Evolutionary conservation across 2,329 filamentous ascomycete genomes (phyloP).

Genomic region (Colletotrichum sp.): DNA sequence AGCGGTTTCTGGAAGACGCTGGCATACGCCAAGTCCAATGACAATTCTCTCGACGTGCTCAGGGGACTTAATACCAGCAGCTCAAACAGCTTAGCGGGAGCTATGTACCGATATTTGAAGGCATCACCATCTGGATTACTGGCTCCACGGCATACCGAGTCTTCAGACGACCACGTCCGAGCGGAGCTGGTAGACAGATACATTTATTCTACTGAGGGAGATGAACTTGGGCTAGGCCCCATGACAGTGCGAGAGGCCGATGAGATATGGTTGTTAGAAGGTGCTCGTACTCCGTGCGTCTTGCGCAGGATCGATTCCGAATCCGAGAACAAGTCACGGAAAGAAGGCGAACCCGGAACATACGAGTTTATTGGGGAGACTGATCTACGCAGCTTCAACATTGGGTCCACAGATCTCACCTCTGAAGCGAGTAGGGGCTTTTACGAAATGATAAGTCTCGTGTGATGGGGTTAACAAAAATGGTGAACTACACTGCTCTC

Average conservation of each 20-base stretch:
- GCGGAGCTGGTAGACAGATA: neutral
- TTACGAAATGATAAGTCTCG: neutral
- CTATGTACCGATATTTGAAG: too few relatives aligned
- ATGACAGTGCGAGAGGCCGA: neutral
- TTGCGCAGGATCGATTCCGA: neutral
- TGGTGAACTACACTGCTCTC: neutral
- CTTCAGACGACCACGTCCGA: neutral
- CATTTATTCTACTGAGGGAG: neutral
- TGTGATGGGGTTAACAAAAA: neutral
- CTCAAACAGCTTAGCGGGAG: too few relatives aligned
- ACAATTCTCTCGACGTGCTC: too few relatives aligned
- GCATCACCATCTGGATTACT: neutral
- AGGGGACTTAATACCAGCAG: too few relatives aligned
- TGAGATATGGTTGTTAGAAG: conserved; percentile 9
- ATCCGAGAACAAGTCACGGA: neutral
- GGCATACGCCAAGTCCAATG: too few relatives aligned
- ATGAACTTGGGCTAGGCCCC: conserved; percentile 7
- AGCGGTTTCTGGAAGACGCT: too few relatives aligned
- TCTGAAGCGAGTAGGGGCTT: neutral
- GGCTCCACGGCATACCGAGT: neutral
- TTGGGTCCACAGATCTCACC: neutral
- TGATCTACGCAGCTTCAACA: neutral
- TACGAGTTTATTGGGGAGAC: neutral
- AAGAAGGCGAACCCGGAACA: neutral
- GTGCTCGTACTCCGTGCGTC: neutral